phyloP scores from a whole-genome alignment of 148 eudicot genomes.

The Vaccinium myrtillus region DNA sequence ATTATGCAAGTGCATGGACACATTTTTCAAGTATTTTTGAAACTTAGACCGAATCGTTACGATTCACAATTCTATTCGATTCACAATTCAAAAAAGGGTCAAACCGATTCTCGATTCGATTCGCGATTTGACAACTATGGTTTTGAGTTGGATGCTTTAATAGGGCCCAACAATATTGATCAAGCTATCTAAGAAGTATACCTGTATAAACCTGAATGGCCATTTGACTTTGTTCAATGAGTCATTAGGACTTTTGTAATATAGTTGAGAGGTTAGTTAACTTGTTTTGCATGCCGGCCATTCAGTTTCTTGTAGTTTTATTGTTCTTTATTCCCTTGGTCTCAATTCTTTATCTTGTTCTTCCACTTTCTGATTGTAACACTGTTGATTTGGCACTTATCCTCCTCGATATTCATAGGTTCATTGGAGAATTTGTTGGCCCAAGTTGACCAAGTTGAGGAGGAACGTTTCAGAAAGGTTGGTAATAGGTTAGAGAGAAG shows the following conservation, averaged over 20 bases:
- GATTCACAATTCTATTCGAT: too few relatives aligned
- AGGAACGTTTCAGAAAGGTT: slow-evolving; percentile 75
- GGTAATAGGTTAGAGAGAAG: not conserved
- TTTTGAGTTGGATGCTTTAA: too few relatives aligned
- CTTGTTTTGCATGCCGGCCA: not conserved
- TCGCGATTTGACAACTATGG: too few relatives aligned
- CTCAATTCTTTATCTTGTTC: not conserved
- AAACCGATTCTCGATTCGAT: too few relatives aligned
- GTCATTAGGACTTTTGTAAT: not conserved
- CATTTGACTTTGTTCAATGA: not conserved
- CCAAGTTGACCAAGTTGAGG: slow-evolving; percentile 66
- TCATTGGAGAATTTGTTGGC: slow-evolving; percentile 70
- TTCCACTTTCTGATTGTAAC: not conserved
- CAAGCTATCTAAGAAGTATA: not conserved
- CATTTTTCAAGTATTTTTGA: too few relatives aligned
- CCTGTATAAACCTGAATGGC: not conserved
- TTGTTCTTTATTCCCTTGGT: not conserved
- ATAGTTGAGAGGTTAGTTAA: not conserved
- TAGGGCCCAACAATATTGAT: not conserved
- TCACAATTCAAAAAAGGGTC: too few relatives aligned
- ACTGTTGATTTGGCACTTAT: slow-evolving; percentile 6
- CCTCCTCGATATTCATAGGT: slow-evolving; percentile 29
- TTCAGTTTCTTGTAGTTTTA: not conserved
- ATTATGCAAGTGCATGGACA: too few relatives aligned
- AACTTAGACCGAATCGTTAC: too few relatives aligned